Evolutionary conservation across 2,329 filamentous ascomycete genomes (phyloP).

Genomic region (Zymoseptoria tritici): DNA sequence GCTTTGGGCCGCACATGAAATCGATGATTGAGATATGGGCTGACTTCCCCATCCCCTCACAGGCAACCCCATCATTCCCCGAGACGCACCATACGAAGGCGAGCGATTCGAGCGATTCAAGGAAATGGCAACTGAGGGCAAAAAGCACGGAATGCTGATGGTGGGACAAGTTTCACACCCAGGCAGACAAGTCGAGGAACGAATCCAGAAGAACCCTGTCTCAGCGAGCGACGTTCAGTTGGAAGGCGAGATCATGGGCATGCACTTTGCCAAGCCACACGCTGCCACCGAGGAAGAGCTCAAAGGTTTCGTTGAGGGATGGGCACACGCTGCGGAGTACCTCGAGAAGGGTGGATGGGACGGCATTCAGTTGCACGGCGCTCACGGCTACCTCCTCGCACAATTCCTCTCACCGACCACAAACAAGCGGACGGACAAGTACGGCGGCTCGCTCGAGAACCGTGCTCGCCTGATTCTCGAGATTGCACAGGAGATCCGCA

Average conservation of each 20-base stretch:
- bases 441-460: constrained; percentile 38
- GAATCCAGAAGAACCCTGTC: constrained; percentile 45
- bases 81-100: constrained; percentile 44
- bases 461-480: constrained; percentile 37
- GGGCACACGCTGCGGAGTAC: constrained; percentile 55
- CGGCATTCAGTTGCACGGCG: constrained; percentile 42
- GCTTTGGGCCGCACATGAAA: too few relatives aligned
- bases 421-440: constrained; percentile 38
- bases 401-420: constrained; percentile 39
- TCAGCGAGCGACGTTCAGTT: constrained; percentile 46
- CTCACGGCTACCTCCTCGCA: constrained; percentile 39
- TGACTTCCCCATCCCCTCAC: constrained; percentile 27
- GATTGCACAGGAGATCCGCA: constrained; percentile 33
- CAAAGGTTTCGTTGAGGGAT: constrained; percentile 50
- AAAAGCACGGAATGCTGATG: constrained; percentile 52
- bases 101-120: constrained; percentile 55
- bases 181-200: constrained; percentile 46
- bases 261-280: constrained; percentile 48
- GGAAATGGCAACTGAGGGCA: constrained; percentile 47
- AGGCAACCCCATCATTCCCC: constrained; percentile 54
- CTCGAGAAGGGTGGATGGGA: constrained; percentile 55
- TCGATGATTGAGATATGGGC: neutral
- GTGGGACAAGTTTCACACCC: constrained; percentile 57
- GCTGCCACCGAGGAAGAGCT: constrained; percentile 51
- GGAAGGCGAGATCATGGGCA: constrained; percentile 37